Evolutionary conservation across 73 alveolate species (phyloP), one percentile per base, ranked within the genome.

Genomic region (Paramecium sonneborni): DNA sequence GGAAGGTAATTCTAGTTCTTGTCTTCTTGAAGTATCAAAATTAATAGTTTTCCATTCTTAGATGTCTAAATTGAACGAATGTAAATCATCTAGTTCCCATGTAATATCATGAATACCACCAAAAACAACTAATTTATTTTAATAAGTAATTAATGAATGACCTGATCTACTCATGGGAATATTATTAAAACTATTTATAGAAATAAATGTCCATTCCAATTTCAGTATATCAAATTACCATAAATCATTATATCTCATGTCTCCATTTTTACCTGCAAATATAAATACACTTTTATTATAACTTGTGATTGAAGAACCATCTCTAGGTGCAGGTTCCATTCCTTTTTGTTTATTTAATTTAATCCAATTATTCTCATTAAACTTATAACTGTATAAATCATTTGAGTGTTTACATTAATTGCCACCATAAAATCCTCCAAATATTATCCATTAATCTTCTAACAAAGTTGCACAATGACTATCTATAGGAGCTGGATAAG

Each of bases 71-170:
- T 95, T 96, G 92, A 74, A 95, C 1, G 72, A 93, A 79, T 57
- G 88, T 72, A 93, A 72, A 44, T 96, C 98, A 85, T 95, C 95
- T 21, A 94, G 82, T 70, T 96, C 98, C 94, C 95, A 95, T 5
- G 98, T 96, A 8, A 96, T 92, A 43, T 93, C 97, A 38, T 93
- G 94, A 52, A 96, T 96, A 34, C 98, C 98, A 24, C 98, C 98
- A 72, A 96, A 96, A 57, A 96, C 18, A 24, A 93, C 55, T 30
- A 96, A 89, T 23, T 93, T 89, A 57, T 84, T 91, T 18, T 85
- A 70, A 39, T 72, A 72, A 2, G 67, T 26, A 7, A 92, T 90
- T 58, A 92, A 35, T 10, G 97, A 46, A 88, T 94, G 97, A 21
- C 98, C 98, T 55, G 93, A 87, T 86, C 98, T 96, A 4, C 88